These are phyloP conservation scores for Dictyostelium capitatum DNA, from an alignment of 78 protist species.

Conservation along the genomic window DNA sequence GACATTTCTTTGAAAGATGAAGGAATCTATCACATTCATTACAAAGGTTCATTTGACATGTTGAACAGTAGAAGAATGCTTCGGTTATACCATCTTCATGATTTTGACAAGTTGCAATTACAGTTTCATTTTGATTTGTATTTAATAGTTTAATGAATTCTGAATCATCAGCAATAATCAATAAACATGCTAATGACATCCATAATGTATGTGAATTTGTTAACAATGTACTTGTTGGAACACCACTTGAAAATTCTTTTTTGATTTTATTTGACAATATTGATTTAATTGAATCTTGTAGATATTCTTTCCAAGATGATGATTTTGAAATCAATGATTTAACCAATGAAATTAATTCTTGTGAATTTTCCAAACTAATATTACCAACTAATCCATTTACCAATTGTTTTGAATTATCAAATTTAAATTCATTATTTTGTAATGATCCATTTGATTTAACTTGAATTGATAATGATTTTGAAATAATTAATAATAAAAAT, in stretches of 20 bases:
- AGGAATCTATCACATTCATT: conserved; percentile 58
- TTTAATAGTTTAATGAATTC: conserved; percentile 22
- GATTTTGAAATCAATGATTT: conserved; percentile 30
- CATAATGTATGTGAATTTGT: conserved; percentile 1
- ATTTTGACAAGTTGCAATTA: conserved; percentile 41
- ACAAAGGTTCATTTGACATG: conserved; percentile 48
- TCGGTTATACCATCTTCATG: conserved; percentile 55
- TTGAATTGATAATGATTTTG: conserved; percentile 44
- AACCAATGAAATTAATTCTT: conserved; percentile 4
- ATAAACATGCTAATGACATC: conserved; percentile 18
- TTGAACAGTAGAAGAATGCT: conserved; percentile 12
- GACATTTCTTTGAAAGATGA: conserved; percentile 23
- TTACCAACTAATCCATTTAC: conserved; percentile 24
- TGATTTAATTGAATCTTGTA: neutral
- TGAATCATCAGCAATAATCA: conserved; percentile 8
- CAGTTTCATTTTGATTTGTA: neutral
- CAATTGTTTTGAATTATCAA: conserved; percentile 4
- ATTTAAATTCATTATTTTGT: neutral
- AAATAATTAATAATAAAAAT: conserved; percentile 1
- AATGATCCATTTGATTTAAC: conserved; percentile 21
- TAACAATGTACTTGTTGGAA: neutral
- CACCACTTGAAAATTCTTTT: conserved; percentile 4
- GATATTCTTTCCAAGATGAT: conserved; percentile 46
- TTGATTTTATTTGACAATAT: neutral
- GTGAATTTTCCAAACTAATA: neutral